Base-by-base conservation (phyloP, 2,329 filamentous ascomycete genomes). In the Aspergillus tubingensis region DNA sequence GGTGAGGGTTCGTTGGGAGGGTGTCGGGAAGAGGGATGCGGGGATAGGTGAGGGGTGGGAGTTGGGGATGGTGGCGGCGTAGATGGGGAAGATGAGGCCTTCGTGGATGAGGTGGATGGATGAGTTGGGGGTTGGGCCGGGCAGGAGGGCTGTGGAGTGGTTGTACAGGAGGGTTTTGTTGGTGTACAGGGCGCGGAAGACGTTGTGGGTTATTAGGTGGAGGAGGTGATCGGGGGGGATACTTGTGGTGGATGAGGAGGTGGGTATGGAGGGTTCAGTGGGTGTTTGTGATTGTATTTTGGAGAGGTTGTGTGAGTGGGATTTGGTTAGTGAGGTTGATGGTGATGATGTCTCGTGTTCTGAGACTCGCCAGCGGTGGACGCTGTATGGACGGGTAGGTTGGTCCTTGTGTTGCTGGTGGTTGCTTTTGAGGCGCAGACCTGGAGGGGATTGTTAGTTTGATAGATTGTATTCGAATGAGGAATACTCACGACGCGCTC, bases 121-220 rank as follows among this genome's bases (percentile, higher is more conserved):
- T 17, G 54, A 6, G 5, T 36, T 13, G 11, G 32, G 32, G 5
- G 10, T 36, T 2, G 19, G 19, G 8, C 47, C 56, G 8, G 58
- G 60, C 4, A 48, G 23, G 23, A 52, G 25, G 8, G 57, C 49
- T 15, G 60, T 17, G 13, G 58, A 30, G 17, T 41, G 49, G 2
- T 10, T 52, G 7, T 63, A 65, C 13, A 73, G 65, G 8, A 68
- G 44, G 6, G 57, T 27, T 19, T 67, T 65, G 52, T 71, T 71
- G 15, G 47, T 47, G 44, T 64, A 58, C 2, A 71, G 41, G 3
- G 60, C 70, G 5, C 70, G 67, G 48, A 66, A 70, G 6, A 68
- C 65, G 27, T 73, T 73, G 51, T 65, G 69, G 10, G 70, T 68
- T 27, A 71, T 65, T 8, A 71, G 61, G 23, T 64, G 61, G 38